Evolutionary conservation across 2,329 filamentous ascomycete genomes (phyloP).

Genomic region (Incumbomyces lentus): DNA sequence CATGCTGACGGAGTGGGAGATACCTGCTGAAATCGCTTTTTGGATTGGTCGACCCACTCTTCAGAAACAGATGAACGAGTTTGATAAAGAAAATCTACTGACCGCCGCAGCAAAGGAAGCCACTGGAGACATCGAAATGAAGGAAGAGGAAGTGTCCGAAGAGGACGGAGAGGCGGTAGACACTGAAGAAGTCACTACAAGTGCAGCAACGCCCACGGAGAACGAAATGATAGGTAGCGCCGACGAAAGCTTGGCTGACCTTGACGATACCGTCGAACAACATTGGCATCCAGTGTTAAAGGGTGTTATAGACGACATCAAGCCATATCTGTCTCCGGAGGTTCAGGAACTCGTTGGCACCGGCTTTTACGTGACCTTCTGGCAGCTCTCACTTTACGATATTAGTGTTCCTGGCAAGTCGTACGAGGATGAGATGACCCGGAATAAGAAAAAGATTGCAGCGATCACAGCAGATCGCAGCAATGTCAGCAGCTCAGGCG

Average conservation of each 20-base stretch:
- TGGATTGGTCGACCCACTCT: conserved; percentile 69
- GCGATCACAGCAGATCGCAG: conserved; percentile 60
- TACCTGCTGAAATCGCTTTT: conserved; percentile 75
- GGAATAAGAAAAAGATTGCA: conserved; percentile 56
- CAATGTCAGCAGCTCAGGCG: conserved; percentile 58
- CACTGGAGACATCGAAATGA: conserved; percentile 24
- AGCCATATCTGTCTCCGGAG: conserved; percentile 48
- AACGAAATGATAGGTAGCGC: conserved; percentile 29
- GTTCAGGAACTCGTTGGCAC: conserved; percentile 63
- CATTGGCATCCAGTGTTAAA: conserved; percentile 61
- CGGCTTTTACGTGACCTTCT: conserved; percentile 82
- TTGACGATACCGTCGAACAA: conserved; percentile 25
- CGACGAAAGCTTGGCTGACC: conserved; percentile 17
- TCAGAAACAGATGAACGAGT: conserved; percentile 48
- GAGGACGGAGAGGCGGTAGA: conserved; percentile 29
- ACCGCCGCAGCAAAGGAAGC: conserved; percentile 20
- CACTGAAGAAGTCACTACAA: conserved; percentile 22
- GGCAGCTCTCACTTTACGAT: conserved; percentile 78
- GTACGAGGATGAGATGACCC: conserved; percentile 66
- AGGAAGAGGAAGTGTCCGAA: conserved; percentile 18
- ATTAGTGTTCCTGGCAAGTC: conserved; percentile 64
- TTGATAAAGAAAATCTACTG: conserved; percentile 26
- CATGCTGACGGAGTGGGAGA: conserved; percentile 66
- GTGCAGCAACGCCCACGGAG: conserved; percentile 18
- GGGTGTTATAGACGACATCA: conserved; percentile 60